These are phyloP conservation scores for Toxicodendron radicans DNA, from an alignment of 345 rosid genomes.

Conservation along the genomic window DNA sequence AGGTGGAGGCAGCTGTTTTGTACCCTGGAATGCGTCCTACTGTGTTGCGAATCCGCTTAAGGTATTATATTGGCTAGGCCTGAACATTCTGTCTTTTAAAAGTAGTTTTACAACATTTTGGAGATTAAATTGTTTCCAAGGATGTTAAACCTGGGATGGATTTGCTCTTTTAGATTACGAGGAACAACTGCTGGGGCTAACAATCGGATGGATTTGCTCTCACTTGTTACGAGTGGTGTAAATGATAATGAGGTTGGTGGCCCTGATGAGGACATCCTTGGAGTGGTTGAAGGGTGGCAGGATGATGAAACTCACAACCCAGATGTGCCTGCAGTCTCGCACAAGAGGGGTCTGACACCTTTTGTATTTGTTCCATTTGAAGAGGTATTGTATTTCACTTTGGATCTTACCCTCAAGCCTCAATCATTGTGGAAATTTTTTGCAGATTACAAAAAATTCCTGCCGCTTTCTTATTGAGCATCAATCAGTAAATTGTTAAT, in stretches of 20 bases:
- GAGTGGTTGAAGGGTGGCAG: conserved; percentile 66
- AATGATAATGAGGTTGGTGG: conserved; percentile 51
- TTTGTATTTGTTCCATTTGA: conserved; percentile 91
- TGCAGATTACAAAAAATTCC: not conserved
- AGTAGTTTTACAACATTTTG: not conserved
- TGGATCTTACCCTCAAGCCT: not conserved
- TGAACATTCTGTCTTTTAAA: not conserved
- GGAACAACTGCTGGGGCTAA: conserved; percentile 82
- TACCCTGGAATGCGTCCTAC: conserved; percentile 85
- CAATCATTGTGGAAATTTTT: not conserved
- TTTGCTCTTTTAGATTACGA: conserved; percentile 50
- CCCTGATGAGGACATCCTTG: conserved; percentile 71
- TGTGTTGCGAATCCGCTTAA: conserved; percentile 73
- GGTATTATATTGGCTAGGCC: conserved; percentile 42
- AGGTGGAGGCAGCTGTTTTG: conserved; percentile 89
- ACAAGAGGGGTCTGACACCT: conserved; percentile 83
- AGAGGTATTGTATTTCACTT: conserved; percentile 49
- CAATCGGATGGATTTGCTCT: conserved; percentile 84
- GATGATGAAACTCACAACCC: conserved; percentile 87
- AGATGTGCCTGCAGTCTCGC: conserved; percentile 80
- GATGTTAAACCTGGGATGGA: no score
- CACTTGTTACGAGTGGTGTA: conserved; percentile 87
- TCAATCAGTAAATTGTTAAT: not conserved
- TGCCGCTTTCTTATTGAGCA: not conserved
- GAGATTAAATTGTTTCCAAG: not conserved